Base-by-base conservation (phyloP, 1,284 basidiomycete species). In the Porphyrellus sp. region DNA sequence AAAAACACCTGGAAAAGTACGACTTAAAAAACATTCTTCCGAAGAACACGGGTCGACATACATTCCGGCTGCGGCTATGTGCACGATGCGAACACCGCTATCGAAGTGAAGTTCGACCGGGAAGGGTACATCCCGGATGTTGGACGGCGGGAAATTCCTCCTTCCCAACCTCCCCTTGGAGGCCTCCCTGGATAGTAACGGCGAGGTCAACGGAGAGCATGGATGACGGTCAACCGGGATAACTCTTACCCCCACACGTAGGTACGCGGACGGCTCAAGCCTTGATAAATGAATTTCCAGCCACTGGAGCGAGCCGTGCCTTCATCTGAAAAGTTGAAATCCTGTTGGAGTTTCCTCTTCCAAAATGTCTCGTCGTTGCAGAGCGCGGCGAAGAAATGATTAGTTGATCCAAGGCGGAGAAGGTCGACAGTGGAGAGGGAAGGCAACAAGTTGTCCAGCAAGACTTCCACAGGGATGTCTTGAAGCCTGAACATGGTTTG, bases 1-100 rank as follows among this genome's bases (percentile, higher is more conserved):
- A 83, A 66, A 90, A 91, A 31, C 85, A 89, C 89, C 88, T 90
- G 53, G 28, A 28, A n/a, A 38, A 24, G 13, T 25, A 46, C n/a
- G 5, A 39, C 27, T 11, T 24, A 31, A 38, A 9, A 52, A 31
- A 40, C 37, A 21, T 39, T 42, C 9, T 20, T 46, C 42, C 35
- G 49, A 44, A 44, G 47, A 35, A 53, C 9, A 38, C 20, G 16
- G 15, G 37, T 31, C 25, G 21, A 67, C 82, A 56, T 63, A 89
- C 91, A 89, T 91, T 66, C 91, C 91, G 18, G 87, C 86, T 3
- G 90, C 88, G 41, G 83, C 80, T 27, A 93, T 71, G 54, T 77
- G 82, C 27, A 93, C 87, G 46, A 93, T 79, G n/a, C 83, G 78
- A 31, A 72, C 76, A 38, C 76, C 77, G 12, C 80, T 79, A 53